Evolutionary conservation across 371 early-diverging fungal species (phyloP).

Genomic region (Apophysomyces trapeziformis): DNA sequence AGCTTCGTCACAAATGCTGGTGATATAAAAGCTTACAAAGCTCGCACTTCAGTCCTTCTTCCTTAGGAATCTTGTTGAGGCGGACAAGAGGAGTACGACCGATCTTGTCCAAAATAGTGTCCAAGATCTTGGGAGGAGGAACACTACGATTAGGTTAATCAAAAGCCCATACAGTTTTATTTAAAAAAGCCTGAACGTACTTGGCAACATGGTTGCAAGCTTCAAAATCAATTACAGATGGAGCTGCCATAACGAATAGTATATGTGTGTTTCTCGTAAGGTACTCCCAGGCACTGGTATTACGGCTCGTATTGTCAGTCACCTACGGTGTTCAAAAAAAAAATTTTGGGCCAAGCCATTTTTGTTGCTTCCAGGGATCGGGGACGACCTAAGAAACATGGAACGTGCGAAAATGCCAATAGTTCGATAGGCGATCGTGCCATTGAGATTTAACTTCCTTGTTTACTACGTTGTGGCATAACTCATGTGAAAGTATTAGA

Average conservation of each 20-base stretch:
- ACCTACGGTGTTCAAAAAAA: slow-evolving; percentile 8
- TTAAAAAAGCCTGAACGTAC: background rate
- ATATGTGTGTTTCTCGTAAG: too few species aligned
- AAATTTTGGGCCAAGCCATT: background rate
- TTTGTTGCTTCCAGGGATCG: background rate
- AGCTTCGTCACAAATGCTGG: slow-evolving; percentile 17
- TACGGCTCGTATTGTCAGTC: background rate
- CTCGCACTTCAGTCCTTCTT: slow-evolving; percentile 92
- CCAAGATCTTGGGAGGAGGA: slow-evolving; percentile 70
- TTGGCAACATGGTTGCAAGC: background rate
- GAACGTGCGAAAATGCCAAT: too few species aligned
- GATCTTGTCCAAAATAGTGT: slow-evolving; percentile 89
- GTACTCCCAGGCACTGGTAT: too few species aligned
- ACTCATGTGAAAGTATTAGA: too few species aligned
- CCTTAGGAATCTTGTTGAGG: slow-evolving; percentile 83
- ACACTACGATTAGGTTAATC: background rate
- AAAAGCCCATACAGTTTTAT: background rate
- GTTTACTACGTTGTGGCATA: too few species aligned
- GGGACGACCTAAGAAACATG: background rate
- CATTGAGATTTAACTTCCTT: too few species aligned
- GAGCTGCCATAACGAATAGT: too few species aligned
- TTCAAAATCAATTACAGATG: background rate
- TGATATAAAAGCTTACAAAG: slow-evolving; percentile 63
- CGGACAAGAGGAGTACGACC: slow-evolving; percentile 96
- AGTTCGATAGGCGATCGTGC: too few species aligned